Evolutionary conservation across 805 yeast species (phyloP), one percentile per base, ranked within the genome.

Genomic region (Maudiozyma barnettii): DNA sequence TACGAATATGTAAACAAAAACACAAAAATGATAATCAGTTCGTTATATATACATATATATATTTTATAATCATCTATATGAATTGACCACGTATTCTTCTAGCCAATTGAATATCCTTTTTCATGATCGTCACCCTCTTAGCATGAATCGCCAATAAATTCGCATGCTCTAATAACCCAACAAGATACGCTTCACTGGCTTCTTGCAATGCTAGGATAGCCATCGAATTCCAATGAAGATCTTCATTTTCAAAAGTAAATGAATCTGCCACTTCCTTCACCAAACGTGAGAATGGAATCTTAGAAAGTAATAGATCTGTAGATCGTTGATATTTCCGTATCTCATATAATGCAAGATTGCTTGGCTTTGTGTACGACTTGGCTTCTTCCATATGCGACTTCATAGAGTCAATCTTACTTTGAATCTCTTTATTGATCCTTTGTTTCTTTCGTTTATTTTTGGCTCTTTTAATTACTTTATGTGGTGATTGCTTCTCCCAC

Each of bases 41-140:
- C 14, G 18, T 35, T 8, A n/a, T 12, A 16, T 5, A 35, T 35
- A 16, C 2, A n/a, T 3, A 3, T 16, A 35, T 35, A 16, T 35
- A 3, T n/a, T 35, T 16, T 18, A 35, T 35, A 35, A 8, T 12
- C 18, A 13, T 37, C 40, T 49, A 62, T 20, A 61, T 60, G 44
- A 64, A 65, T 39, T 64, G 73, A 5, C 89, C 90, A 55, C 90
- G 73, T 39, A 84, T 77, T 63, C 91, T 71, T 67, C 93, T 74
- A 3, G 93, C 93, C 53, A 84, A 67, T 58, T 84, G 90, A 51
- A 84, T 79, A 60, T 84, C 95, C 62, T 81, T 83, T 57, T 82
- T 84, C 91, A 84, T 84, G 31, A 84, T 82, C 0, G 95, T 84
- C n/a, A 84, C 88, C 55, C 95, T 67, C 58, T 81, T 83, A 1